A percentile compares a stretch with the other conserved stretches of the same genome.
Evolutionary conservation across 805 yeast genomes (phyloP).

Genomic region (Crinitomyces ghanaensis): DNA sequence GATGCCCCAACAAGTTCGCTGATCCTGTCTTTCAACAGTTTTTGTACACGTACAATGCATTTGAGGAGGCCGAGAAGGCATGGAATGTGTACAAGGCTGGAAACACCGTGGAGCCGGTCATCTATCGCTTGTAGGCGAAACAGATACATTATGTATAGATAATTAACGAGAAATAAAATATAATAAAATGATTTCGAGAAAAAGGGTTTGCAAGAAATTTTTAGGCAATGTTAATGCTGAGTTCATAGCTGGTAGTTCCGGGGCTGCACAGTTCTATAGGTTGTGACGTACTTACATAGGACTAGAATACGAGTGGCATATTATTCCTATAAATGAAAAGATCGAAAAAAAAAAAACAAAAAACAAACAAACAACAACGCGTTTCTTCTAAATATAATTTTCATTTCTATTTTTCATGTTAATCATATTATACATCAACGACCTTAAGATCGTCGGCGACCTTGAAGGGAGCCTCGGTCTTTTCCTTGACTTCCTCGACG

Average conservation of each 20-base stretch:
- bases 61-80: constrained; percentile 2
- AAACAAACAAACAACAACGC: background rate
- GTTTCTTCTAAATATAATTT: background rate
- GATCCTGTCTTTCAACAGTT: constrained; percentile 3
- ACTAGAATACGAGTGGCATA: background rate
- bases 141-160: too few species aligned
- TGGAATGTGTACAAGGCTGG: constrained; percentile 1
- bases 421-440: constrained; percentile 4
- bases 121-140: too few species aligned
- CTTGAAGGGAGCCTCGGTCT: constrained; percentile 29
- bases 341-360: background rate
- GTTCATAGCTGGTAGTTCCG: too few species aligned
- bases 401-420: background rate
- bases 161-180: too few species aligned
- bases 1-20: constrained; percentile 4
- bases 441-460: constrained; percentile 14
- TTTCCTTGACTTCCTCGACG: constrained; percentile 25
- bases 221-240: too few species aligned
- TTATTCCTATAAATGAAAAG: background rate
- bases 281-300: too few species aligned
- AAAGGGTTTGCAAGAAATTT: too few species aligned
- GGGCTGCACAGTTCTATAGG: too few species aligned
- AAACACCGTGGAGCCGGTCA: too few species aligned
- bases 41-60: constrained; percentile 4
- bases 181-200: too few species aligned